Evolutionary conservation across 495 filamentous ascomycete genomes (phyloP).

Genomic region (Rostrohypoxylon terebratum): DNA sequence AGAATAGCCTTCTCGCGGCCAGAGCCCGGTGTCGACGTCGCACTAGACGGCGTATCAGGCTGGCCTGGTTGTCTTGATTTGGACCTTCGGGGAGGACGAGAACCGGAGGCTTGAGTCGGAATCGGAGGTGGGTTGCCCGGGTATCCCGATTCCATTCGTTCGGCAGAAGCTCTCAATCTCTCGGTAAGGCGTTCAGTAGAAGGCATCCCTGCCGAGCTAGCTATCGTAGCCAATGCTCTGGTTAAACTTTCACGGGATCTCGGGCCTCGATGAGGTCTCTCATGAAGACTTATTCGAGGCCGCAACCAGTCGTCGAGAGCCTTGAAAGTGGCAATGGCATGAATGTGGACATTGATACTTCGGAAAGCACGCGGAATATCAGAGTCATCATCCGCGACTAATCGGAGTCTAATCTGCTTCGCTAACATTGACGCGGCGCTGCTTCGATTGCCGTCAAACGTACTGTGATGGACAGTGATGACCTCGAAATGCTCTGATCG

Average conservation of each 20-base stretch:
- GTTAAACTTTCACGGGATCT: constrained; percentile 75
- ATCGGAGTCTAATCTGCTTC: constrained; percentile 90
- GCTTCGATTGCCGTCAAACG: constrained; percentile 89
- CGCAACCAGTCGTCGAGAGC: constrained; percentile 95
- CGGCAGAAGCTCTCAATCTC: constrained; percentile 46
- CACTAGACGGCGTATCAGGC: constrained; percentile 52
- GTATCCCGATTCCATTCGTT: constrained; percentile 50
- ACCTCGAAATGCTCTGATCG: constrained; percentile 98
- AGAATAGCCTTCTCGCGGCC: constrained; percentile 63
- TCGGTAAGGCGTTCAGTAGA: constrained; percentile 61
- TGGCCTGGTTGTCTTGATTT: constrained; percentile 60
- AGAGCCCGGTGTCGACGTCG: constrained; percentile 48
- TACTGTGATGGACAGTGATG: constrained; percentile 91
- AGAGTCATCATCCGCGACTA: constrained; percentile 90
- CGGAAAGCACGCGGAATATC: constrained; percentile 86
- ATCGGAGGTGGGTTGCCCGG: constrained; percentile 51
- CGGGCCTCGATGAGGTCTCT: constrained; percentile 74
- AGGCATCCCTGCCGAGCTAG: constrained; percentile 75
- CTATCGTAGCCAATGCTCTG: constrained; percentile 79
- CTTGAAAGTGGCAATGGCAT: constrained; percentile 98
- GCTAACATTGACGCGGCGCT: constrained; percentile 95
- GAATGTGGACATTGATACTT: constrained; percentile 97
- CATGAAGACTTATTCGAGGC: constrained; percentile 85
- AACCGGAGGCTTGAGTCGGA: constrained; percentile 53
- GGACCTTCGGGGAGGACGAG: constrained; percentile 57